Evolutionary conservation across 352 stramenopile species (phyloP).

Genomic region (Phytophthora ohioensis): DNA sequence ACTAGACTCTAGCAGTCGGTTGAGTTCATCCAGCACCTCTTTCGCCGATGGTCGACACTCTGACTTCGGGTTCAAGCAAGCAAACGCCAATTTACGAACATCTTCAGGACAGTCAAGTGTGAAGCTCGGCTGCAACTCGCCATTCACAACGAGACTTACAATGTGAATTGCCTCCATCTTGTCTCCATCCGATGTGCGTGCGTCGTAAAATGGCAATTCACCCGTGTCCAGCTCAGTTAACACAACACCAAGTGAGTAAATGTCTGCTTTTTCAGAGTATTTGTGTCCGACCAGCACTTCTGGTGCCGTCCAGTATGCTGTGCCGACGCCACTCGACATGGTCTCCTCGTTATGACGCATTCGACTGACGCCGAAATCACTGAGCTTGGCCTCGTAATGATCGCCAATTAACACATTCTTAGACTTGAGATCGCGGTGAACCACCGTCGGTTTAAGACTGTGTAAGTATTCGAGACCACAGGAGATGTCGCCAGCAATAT

Average conservation of each 20-base stretch:
- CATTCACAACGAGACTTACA: slow-evolving; percentile 17
- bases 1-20: slow-evolving; percentile 28
- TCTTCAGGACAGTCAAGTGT: slow-evolving; percentile 16
- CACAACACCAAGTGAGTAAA: slow-evolving; percentile 27
- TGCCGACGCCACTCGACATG: slow-evolving; percentile 23
- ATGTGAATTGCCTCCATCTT: slow-evolving; percentile 23
- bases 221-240: slow-evolving; percentile 23
- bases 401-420: slow-evolving; percentile 19
- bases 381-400: slow-evolving; percentile 17
- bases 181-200: slow-evolving; percentile 19
- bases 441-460: slow-evolving; percentile 7
- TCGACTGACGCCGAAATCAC: slow-evolving; percentile 25
- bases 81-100: slow-evolving; percentile 13
- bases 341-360: slow-evolving; percentile 8
- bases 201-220: slow-evolving; percentile 24
- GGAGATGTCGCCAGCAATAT: slow-evolving; percentile 20
- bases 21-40: slow-evolving; percentile 40
- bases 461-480: slow-evolving; percentile 16
- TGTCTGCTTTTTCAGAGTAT: slow-evolving; percentile 22
- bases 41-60: slow-evolving; percentile 37
- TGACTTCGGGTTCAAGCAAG: slow-evolving; percentile 26
- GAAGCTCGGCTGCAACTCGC: slow-evolving; percentile 22
- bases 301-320: slow-evolving; percentile 20
- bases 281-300: slow-evolving; percentile 17
- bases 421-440: slow-evolving; percentile 24